Base-by-base conservation (phyloP, 352 stramenopile genomes). In the Globisporangium alternatum region DNA sequence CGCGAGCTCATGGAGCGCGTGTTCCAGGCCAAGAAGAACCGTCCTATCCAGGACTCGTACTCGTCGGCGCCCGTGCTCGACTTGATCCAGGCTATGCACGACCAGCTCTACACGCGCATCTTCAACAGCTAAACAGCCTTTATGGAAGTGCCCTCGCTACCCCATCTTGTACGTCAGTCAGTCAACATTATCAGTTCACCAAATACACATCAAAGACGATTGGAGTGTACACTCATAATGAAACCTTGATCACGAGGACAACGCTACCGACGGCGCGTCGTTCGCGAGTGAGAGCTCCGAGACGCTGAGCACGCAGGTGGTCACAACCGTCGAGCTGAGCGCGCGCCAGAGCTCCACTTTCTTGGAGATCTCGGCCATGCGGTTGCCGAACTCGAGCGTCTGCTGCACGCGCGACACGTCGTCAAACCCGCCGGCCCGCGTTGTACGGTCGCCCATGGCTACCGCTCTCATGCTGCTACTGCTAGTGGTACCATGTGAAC, bases 31-130 rank as follows among this genome's bases (percentile, higher is more conserved):
- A 89, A 90, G 68, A 90, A 88, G 62, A 79, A 92, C 64, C 77
- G 82, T 3, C 56, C 39, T 17, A 73, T 93, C 33, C 60, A 83
- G 17, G 72, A 89, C 55, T 87, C 86, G 52, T 91, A 93, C 70
- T 90, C 83, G 48, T 93, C 84, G 5, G 84, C 81, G 39, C 86
- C 86, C 0, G 72, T 92, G 59, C 77, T 93, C 13, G 86, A 95
- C 60, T 73, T 95, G 25, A 77, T 93, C 58, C 86, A 95, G 52
- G 81, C 75, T 59, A 89, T 90, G 76, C 86, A 95, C 66, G 86
- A 95, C 64, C 80, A 91, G 56, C 71, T 95, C n/a, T 95, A 95
- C 71, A 95, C 86, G 64, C 84, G 86, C 33, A 93, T 95, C 48
- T 95, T 95, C 65, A 95, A 93, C 65, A 95, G 86, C 56, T 89